A percentile compares a stretch with the other conserved stretches of the same genome.
Conservation (phyloP, 1,284 basidiomycete species). For the Anthracocystis panici-leucophaei region DNA sequence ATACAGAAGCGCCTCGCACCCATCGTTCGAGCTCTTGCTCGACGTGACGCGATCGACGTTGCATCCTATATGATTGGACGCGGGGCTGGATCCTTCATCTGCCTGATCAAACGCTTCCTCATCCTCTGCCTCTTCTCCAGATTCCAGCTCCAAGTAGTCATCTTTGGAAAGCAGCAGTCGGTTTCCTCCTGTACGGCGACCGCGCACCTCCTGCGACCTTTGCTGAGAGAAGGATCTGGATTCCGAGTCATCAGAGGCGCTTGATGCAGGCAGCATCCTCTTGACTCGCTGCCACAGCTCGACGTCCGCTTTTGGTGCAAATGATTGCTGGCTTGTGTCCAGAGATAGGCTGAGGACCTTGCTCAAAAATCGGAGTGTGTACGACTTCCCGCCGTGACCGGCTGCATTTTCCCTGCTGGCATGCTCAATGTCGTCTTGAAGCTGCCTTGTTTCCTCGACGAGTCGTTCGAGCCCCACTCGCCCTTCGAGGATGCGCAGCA, state of each 20-base stretch:
- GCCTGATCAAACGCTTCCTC: slow-evolving; percentile 9
- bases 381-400: slow-evolving; percentile 11
- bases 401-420: slow-evolving; percentile 5
- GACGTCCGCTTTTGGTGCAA: slow-evolving; percentile 35
- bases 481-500: slow-evolving; percentile 21
- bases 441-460: slow-evolving; percentile 1
- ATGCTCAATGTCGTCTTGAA: slow-evolving; percentile 1
- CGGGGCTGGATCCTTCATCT: neutral
- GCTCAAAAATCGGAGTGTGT: slow-evolving; percentile 1
- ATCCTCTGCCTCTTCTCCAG: slow-evolving; percentile 8
- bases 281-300: slow-evolving; percentile 35
- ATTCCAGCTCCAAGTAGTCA: slow-evolving; percentile 33
- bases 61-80: slow-evolving; percentile 14
- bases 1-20: slow-evolving; percentile 30
- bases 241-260: neutral
- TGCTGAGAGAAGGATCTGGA: neutral
- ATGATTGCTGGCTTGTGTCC: slow-evolving; percentile 29
- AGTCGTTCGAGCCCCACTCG: slow-evolving; percentile 18
- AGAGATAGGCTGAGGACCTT: slow-evolving; percentile 19
- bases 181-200: slow-evolving; percentile 4
- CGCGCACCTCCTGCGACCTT: neutral
- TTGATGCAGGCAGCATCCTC: slow-evolving; percentile 16
- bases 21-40: slow-evolving; percentile 47
- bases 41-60: slow-evolving; percentile 42
- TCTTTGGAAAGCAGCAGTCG: slow-evolving; percentile 30